Evolutionary conservation across 352 stramenopile genomes (phyloP).

Genomic region (Nannochloropsis limnetica): DNA sequence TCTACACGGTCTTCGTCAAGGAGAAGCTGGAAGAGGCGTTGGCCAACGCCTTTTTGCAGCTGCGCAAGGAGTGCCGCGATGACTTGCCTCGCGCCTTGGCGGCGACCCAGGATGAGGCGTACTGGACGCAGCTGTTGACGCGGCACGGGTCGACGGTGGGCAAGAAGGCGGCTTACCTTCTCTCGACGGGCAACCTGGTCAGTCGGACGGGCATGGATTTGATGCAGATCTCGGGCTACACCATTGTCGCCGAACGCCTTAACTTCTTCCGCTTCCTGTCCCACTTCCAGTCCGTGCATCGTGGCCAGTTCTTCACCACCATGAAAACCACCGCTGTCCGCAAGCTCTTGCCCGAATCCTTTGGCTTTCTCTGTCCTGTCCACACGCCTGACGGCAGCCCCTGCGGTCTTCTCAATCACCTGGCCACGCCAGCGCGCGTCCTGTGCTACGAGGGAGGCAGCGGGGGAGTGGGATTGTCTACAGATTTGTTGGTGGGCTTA

Average conservation of each 20-base stretch:
- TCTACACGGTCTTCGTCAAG: slow-evolving; percentile 86
- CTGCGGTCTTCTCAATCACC: slow-evolving; percentile 96
- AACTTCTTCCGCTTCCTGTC: slow-evolving; percentile 98
- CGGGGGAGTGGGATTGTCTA: not conserved
- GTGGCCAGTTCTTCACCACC: slow-evolving; percentile 98
- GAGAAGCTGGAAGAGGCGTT: slow-evolving; percentile 95
- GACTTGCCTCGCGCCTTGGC: slow-evolving; percentile 35
- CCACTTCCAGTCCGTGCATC: slow-evolving; percentile 97
- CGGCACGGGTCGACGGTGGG: slow-evolving; percentile 71
- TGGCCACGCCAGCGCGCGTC: slow-evolving; percentile 81
- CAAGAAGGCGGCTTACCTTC: slow-evolving; percentile 92
- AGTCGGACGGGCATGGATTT: slow-evolving; percentile 92
- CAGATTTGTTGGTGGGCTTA: slow-evolving; percentile 58
- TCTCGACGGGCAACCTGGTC: slow-evolving; percentile 96
- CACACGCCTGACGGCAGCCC: slow-evolving; percentile 98
- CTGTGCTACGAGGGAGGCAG: slow-evolving; percentile 52
- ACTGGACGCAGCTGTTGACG: slow-evolving; percentile 83
- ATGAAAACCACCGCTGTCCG: slow-evolving; percentile 99
- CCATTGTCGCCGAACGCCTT: slow-evolving; percentile 96
- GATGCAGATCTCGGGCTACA: slow-evolving; percentile 93
- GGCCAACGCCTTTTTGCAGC: slow-evolving; percentile 34
- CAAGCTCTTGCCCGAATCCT: slow-evolving; percentile 93
- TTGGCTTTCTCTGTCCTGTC: slow-evolving; percentile 97
- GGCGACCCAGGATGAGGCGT: slow-evolving; percentile 64
- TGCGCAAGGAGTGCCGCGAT: slow-evolving; percentile 37